Base-by-base conservation (phyloP, 2,329 filamentous ascomycete species). In the Colletotrichum sp. region DNA sequence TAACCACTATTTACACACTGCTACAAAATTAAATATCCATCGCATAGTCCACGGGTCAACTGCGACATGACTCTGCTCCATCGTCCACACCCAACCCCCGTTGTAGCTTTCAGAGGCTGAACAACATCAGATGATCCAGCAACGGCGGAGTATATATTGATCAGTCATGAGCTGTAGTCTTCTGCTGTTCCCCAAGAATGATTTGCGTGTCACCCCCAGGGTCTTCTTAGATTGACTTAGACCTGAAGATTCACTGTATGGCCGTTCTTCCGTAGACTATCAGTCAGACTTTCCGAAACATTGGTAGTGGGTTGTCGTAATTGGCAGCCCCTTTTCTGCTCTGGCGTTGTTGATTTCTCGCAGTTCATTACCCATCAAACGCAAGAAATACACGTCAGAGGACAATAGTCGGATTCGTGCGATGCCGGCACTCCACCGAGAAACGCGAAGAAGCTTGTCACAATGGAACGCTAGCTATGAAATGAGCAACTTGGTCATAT, bases 111-210 rank as follows among this genome's bases (percentile, higher is more conserved):
- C 18, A n/a, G 18, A n/a, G 10, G 6, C 39, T n/a, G 1, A 12
- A 12, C 44, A 49, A 4, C 5, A 49, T n/a, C 18, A 7, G 4
- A 49, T 44, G 39, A 4, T 21, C 0, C 0, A n/a, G 39, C 6
- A 12, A 49, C 3, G 44, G 6, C n/a, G 5, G 1, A 21, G 1
- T 49, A 49, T 49, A 13, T 49, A 49, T 49, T 49, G 6, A 49
- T 13, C 3, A 21, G 18, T 4, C 0, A 49, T 21, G 10, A 0
- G 1, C 18, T 10, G 18, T 10, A 0, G 0, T n/a, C 0, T 1
- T 10, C 39, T 0, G 34, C 18, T 2, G 0, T 6, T n/a, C 18
- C 8, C 8, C 9, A 44, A 3, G 12, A 44, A 44, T n/a, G 9
- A 44, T 44, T 10, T 44, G 18, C 39, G 8, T 44, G 18, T 44